Evolutionary conservation across 257 asterid genomes (phyloP), one percentile per base, ranked within the genome.

Genomic region (Scutellaria barbata): DNA sequence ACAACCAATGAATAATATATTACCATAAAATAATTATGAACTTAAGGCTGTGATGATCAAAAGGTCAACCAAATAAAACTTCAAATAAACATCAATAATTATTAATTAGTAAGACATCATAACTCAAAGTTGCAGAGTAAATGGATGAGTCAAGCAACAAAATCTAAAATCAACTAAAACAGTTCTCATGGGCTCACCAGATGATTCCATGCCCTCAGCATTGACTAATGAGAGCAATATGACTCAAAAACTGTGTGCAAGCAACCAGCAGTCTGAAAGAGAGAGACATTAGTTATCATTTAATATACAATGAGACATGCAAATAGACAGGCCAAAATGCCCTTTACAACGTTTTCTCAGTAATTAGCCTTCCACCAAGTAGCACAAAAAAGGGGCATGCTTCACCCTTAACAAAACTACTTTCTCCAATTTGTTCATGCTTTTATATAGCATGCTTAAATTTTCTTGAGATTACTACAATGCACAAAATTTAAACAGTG

Each of bases 171-270:
- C 72, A 2, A 69, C 40, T 54, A 64, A 69, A 64, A 69, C 52
- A 68, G 65, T 46, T 70, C 30, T 43, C 59, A 45, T 11, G 13
- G 56, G 68, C 88, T 73, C 79, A 84, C 88, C 86, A 41, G 82
- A 64, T 63, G 82, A 69, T 76, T 81, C 86, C 86, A 84, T 84
- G 79, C 71, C 67, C 74, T 71, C 64, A 61, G 52, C 68, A 62
- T 65, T 56, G 63, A 63, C 72, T 47, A 56, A 75, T 46, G 63
- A 72, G 57, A 69, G 76, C 74, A 64, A 58, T 40, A 63, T 48
- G 58, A 53, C 54, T 63, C 43, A 52, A 60, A 45, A 67, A 20
- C 55, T 72, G 77, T 13, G 35, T 8, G 56, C 69, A 59, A 43
- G 54, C 63, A 62, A 37, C 18, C 73, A 57, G 52, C 22, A 63